These are phyloP conservation scores for Wickerhamomyces sydowiorum DNA, from an alignment of 805 yeast species.

Conservation along the genomic window DNA sequence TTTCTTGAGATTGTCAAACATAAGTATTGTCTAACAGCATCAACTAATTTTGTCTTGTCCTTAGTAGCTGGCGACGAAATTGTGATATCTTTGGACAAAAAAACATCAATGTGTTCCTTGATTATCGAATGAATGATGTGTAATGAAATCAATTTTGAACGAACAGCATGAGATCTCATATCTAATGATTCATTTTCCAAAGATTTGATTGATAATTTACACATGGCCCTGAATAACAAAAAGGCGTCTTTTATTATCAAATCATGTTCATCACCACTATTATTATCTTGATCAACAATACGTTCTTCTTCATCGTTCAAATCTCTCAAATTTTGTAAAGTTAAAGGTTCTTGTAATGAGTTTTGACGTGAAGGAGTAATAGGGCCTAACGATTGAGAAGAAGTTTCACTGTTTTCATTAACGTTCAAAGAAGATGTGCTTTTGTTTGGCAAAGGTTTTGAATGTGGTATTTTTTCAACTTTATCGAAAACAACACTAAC, in stretches of 20 bases:
- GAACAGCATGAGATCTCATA: conserved; percentile 85
- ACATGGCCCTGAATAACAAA: conserved; percentile 88
- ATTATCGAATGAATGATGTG: conserved; percentile 84
- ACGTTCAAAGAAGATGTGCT: conserved; percentile 21
- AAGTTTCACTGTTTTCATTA: conserved; percentile 19
- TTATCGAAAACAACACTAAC: conserved; percentile 82
- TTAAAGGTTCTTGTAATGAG: conserved; percentile 34
- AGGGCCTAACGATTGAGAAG: conserved; percentile 19
- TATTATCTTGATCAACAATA: conserved; percentile 41
- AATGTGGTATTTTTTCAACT: conserved; percentile 33
- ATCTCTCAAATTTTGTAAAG: conserved; percentile 55
- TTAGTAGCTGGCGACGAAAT: conserved; percentile 45
- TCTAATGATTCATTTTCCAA: conserved; percentile 73
- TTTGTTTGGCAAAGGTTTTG: conserved; percentile 9
- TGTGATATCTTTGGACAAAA: conserved; percentile 52
- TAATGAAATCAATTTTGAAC: conserved; percentile 84
- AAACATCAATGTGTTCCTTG: conserved; percentile 78
- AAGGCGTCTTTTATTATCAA: conserved; percentile 84
- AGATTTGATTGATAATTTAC: conserved; percentile 82
- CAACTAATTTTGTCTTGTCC: conserved; percentile 58
- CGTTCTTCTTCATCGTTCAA: conserved; percentile 51
- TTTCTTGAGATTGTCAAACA: conserved; percentile 82
- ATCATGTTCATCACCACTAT: conserved; percentile 53
- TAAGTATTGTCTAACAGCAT: conserved; percentile 78
- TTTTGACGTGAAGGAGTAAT: conserved; percentile 15